Evolutionary conservation across 176 grass and related monocot genomes (phyloP).

Genomic region (Triticum urartu): DNA sequence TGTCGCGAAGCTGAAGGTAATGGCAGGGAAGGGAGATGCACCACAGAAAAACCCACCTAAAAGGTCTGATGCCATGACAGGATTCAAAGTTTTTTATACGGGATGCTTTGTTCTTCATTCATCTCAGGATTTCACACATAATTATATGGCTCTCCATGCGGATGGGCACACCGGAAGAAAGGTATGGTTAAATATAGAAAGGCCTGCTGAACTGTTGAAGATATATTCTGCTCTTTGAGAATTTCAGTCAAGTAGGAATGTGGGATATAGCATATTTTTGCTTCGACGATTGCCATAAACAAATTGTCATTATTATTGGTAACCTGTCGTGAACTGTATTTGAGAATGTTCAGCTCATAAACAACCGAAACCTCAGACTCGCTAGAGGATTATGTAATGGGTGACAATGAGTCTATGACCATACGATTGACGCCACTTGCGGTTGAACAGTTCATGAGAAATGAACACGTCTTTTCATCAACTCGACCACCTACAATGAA

Average conservation of each 20-base stretch:
- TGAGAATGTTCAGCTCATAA: neutral
- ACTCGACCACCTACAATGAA: neutral
- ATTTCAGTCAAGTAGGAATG: no score
- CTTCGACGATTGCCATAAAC: neutral
- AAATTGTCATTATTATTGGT: neutral
- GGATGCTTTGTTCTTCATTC: neutral
- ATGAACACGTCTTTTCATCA: neutral
- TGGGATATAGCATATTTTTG: no score
- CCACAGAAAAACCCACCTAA: neutral
- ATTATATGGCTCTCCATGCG: neutral
- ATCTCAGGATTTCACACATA: neutral
- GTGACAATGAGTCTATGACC: neutral
- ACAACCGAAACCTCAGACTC: neutral
- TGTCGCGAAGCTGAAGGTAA: no score
- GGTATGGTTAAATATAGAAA: neutral
- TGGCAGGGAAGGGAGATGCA: neutral
- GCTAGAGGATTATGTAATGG: neutral
- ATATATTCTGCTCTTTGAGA: neutral
- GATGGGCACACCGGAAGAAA: neutral
- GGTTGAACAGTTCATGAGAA: neutral
- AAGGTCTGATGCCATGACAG: neutral
- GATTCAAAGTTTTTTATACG: neutral
- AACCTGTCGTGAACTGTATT: neutral
- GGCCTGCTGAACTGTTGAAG: neutral
- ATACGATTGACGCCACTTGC: slow-evolving; percentile 3